Conservation (phyloP, 73 alveolate genomes). For the Paramecium pentaurelia region DNA sequence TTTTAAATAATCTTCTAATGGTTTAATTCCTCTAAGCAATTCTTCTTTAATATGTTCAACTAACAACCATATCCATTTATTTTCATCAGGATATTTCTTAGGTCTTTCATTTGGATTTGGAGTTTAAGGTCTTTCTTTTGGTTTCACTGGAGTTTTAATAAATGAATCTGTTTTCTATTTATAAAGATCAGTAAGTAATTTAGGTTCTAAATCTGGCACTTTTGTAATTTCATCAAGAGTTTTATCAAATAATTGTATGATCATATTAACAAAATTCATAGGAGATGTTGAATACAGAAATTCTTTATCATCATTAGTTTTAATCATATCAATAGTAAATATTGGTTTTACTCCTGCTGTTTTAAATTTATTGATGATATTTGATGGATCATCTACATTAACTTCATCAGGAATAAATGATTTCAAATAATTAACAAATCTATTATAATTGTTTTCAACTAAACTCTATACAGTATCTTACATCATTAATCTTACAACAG, state of each 20-base stretch:
- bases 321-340: constrained; percentile 80
- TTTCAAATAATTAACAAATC: constrained; percentile 87
- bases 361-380: constrained; percentile 78
- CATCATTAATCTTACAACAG: constrained; percentile 96
- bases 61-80: constrained; percentile 97
- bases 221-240: constrained; percentile 94
- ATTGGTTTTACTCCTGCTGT: constrained; percentile 70
- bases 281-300: constrained; percentile 88
- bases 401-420: constrained; percentile 89
- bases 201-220: constrained; percentile 70
- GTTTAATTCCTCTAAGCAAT: constrained; percentile 90
- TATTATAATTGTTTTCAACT: constrained; percentile 81
- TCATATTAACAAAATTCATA: constrained; percentile 84
- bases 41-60: constrained; percentile 76
- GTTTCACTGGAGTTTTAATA: constrained; percentile 93
- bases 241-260: constrained; percentile 91
- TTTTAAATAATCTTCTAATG: constrained; percentile 89
- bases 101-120: constrained; percentile 84
- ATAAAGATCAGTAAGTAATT: constrained; percentile 74
- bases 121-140: constrained; percentile 88
- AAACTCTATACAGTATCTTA: constrained; percentile 90
- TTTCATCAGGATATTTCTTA: constrained; percentile 89
- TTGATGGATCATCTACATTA: constrained; percentile 75
- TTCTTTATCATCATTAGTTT: constrained; percentile 63
- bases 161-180: constrained; percentile 88